Conservation (phyloP, 768 basidiomycete species). For the Chalciporus sphaerocephalus region DNA sequence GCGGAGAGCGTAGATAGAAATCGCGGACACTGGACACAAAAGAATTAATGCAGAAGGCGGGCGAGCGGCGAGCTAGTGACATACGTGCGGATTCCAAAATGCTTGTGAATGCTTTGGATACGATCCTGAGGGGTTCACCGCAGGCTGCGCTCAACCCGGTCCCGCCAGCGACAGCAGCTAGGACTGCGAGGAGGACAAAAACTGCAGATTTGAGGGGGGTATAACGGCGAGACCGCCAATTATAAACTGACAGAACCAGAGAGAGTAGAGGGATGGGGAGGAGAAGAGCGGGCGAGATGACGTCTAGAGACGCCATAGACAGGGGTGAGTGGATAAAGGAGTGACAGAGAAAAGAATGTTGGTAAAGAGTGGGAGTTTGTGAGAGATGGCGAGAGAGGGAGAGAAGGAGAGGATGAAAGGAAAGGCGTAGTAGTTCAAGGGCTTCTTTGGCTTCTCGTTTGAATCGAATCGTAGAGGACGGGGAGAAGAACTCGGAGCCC, state of each 20-base stretch:
- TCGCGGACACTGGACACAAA: slow-evolving; percentile 19
- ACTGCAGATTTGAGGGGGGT: slow-evolving; percentile 4
- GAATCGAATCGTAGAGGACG: neutral
- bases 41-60: neutral
- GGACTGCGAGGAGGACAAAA: slow-evolving; percentile 20
- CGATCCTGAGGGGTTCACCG: slow-evolving; percentile 11
- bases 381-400: slow-evolving; percentile 1
- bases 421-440: slow-evolving; percentile 5
- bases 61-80: neutral
- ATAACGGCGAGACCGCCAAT: slow-evolving; percentile 8
- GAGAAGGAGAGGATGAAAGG: slow-evolving; percentile 3
- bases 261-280: slow-evolving; percentile 23
- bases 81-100: slow-evolving; percentile 24
- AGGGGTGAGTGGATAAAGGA: slow-evolving; percentile 7
- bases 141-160: slow-evolving; percentile 16
- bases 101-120: slow-evolving; percentile 13
- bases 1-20: slow-evolving; percentile 24
- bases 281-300: slow-evolving; percentile 26
- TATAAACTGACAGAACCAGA: slow-evolving; percentile 8
- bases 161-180: slow-evolving; percentile 23
- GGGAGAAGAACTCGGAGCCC: neutral
- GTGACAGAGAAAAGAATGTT: slow-evolving; percentile 17
- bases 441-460: slow-evolving; percentile 15
- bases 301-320: slow-evolving; percentile 23
- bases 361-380: neutral